A percentile compares a stretch with the other conserved stretches of the same genome.
phyloP scores from a whole-genome alignment of 495 filamentous ascomycete species.

The Ascobolus immersus region DNA sequence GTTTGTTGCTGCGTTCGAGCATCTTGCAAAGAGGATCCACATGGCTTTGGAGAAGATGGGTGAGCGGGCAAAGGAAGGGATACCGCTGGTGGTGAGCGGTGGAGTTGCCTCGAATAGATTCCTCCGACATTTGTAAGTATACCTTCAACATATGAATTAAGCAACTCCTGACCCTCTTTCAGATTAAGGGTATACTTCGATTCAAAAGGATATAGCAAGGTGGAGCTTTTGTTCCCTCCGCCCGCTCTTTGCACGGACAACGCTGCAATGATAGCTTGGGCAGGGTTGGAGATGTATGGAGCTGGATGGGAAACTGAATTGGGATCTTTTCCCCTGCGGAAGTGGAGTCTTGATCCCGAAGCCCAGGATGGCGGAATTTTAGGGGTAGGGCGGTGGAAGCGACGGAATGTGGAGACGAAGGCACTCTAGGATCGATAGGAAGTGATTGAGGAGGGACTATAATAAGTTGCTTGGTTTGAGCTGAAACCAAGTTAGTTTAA shows the following conservation, averaged over 20 bases:
- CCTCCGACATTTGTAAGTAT: constrained; percentile 32
- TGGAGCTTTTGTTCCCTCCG: constrained; percentile 51
- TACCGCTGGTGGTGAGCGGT: constrained; percentile 60
- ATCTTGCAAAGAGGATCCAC: constrained; percentile 46
- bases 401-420: constrained; percentile 2
- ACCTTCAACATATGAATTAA: not conserved
- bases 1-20: constrained; percentile 71
- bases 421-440: too few relatives aligned
- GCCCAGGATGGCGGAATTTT: constrained; percentile 19
- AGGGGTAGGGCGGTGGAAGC: constrained; percentile 5
- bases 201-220: constrained; percentile 31
- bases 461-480: too few relatives aligned
- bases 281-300: constrained; percentile 76
- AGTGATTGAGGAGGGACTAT: too few relatives aligned
- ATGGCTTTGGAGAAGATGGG: constrained; percentile 25
- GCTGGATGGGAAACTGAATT: constrained; percentile 42
- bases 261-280: constrained; percentile 96
- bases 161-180: constrained; percentile 2
- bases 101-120: constrained; percentile 71
- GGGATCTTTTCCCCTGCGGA: constrained; percentile 31
- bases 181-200: constrained; percentile 32
- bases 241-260: constrained; percentile 65
- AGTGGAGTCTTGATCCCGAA: constrained; percentile 51
- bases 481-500: too few relatives aligned
- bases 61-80: constrained; percentile 8